Conservation (phyloP, 208 protist genomes). For the Tritrichomonas foetus region DNA sequence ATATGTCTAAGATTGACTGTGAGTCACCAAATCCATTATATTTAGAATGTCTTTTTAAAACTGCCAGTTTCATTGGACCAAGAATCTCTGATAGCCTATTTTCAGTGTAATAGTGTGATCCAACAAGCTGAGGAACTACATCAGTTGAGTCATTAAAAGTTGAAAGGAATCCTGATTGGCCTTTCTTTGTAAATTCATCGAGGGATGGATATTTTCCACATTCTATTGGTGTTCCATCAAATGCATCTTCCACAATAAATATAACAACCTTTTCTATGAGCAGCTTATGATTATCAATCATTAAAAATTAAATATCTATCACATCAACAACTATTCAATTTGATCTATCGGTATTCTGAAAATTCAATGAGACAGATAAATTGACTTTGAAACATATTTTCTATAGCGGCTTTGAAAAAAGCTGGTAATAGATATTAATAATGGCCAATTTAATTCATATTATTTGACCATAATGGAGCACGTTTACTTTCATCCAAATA, state of each 20-base stretch:
- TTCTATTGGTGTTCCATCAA: neutral
- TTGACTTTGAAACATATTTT: too few relatives aligned
- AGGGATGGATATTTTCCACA: neutral
- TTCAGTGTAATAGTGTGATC: neutral
- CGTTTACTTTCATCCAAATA: too few relatives aligned
- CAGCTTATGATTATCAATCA: too few relatives aligned
- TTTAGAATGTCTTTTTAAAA: neutral
- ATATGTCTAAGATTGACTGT: neutral
- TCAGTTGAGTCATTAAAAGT: neutral
- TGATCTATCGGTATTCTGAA: too few relatives aligned
- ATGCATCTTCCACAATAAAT: neutral
- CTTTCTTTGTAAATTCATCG: neutral
- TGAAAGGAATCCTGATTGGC: neutral
- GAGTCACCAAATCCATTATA: neutral
- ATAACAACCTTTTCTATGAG: conserved; percentile 20
- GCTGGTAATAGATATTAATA: too few relatives aligned
- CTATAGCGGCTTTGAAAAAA: too few relatives aligned
- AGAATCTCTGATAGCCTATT: neutral
- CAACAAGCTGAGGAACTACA: neutral
- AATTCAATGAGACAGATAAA: too few relatives aligned
- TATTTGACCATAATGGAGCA: too few relatives aligned
- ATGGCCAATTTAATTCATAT: too few relatives aligned
- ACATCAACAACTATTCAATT: too few relatives aligned
- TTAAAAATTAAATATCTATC: too few relatives aligned
- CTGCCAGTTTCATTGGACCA: neutral